These are phyloP conservation scores for Hanseniaspora jakobsenii DNA, from an alignment of 805 yeast genomes.

Conservation along the genomic window DNA sequence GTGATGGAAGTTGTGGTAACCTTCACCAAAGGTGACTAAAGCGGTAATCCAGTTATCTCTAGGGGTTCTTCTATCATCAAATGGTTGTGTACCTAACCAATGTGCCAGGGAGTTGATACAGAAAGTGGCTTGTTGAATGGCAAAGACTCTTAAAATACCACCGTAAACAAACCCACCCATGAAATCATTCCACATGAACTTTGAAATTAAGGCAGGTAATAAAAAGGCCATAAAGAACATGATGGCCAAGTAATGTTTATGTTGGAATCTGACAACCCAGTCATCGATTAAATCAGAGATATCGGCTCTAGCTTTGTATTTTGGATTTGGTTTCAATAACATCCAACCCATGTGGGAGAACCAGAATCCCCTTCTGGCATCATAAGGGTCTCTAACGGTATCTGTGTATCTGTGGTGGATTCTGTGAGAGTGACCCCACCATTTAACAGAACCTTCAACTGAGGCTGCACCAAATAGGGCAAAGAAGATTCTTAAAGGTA, in stretches of 20 bases:
- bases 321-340: conserved; percentile 69
- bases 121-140: conserved; percentile 76
- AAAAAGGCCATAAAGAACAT: conserved; percentile 53
- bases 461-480: conserved; percentile 76
- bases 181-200: conserved; percentile 46
- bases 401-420: conserved; percentile 80
- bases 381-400: conserved; percentile 73
- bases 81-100: conserved; percentile 77
- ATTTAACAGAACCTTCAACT: conserved; percentile 73
- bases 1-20: conserved; percentile 82
- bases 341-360: conserved; percentile 81
- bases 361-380: conserved; percentile 76
- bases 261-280: conserved; percentile 71
- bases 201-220: conserved; percentile 49
- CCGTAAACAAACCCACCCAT: conserved; percentile 67
- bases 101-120: conserved; percentile 79
- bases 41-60: conserved; percentile 75
- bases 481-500: conserved; percentile 49
- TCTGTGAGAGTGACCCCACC: conserved; percentile 85
- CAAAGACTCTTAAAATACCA: conserved; percentile 55
- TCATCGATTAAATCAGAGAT: conserved; percentile 67
- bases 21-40: conserved; percentile 76
- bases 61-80: conserved; percentile 78
- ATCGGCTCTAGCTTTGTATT: conserved; percentile 69
- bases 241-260: conserved; percentile 55